Evolutionary conservation across 2,329 filamentous ascomycete genomes (phyloP).

Genomic region (Chaetomium sp.): DNA sequence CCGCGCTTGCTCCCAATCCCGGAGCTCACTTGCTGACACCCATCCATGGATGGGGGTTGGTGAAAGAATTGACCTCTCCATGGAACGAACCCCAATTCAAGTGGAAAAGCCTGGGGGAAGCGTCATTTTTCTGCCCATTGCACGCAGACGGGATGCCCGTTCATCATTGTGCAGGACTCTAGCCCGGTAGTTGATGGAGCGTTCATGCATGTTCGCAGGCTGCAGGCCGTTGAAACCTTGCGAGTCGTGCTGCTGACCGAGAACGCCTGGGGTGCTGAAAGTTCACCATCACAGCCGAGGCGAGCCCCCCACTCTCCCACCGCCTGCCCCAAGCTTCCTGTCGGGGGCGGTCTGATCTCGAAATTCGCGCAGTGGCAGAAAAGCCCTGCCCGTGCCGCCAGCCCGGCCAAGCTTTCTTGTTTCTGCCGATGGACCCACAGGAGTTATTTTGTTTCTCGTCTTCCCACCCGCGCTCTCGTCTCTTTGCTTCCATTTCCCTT

Average conservation of each 20-base stretch:
- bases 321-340: not conserved
- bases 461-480: conserved; percentile 15
- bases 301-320: conserved; percentile 1
- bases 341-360: conserved; percentile 9
- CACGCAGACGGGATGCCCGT: not conserved
- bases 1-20: not conserved
- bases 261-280: not conserved
- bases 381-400: conserved; percentile 8
- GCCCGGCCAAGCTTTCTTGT: conserved; percentile 19
- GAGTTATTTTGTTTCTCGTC: conserved; percentile 23
- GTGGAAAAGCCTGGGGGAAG: too few species aligned
- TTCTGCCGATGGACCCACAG: conserved; percentile 13
- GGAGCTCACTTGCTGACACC: not conserved
- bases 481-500: conserved; percentile 7
- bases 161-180: not conserved
- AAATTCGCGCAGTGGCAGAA: conserved; percentile 15
- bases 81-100: too few species aligned
- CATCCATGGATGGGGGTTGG: too few species aligned
- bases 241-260: conserved; percentile 6
- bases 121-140: too few species aligned
- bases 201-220: not conserved
- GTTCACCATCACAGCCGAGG: conserved; percentile 2
- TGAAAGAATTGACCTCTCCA: too few species aligned
- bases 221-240: not conserved
- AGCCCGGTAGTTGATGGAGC: not conserved